These are phyloP conservation scores for Yarrowia sp. DNA, from an alignment of 805 yeast species.

Conservation along the genomic window DNA sequence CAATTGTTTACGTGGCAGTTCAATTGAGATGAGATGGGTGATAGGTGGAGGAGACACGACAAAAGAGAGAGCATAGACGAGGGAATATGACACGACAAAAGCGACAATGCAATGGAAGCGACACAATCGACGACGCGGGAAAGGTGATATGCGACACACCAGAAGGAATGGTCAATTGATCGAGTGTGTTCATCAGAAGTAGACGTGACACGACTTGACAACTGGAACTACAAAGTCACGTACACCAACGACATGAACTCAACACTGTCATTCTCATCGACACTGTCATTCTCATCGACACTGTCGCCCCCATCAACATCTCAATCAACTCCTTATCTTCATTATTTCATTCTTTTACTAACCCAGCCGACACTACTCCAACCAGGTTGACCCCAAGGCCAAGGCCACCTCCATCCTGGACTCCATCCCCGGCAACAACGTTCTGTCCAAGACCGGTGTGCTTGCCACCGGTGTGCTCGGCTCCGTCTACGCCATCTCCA, in stretches of 20 bases:
- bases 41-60: neutral
- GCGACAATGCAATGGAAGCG: no score
- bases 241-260: no score
- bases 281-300: no score
- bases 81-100: no score
- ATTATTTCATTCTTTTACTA: neutral
- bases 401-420: slow-evolving; percentile 90
- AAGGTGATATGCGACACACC: no score
- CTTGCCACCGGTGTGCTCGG: slow-evolving; percentile 96
- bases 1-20: slow-evolving; percentile 12
- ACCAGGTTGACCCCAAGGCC: slow-evolving; percentile 75
- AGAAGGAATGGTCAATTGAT: no score
- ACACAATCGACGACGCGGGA: no score
- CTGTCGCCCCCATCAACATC: no score
- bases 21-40: slow-evolving; percentile 14
- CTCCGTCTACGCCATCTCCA: slow-evolving; percentile 89
- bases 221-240: neutral
- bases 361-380: slow-evolving; percentile 46
- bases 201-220: no score
- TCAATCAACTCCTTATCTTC: neutral
- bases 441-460: slow-evolving; percentile 90
- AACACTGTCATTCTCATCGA: neutral
- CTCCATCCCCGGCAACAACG: slow-evolving; percentile 90
- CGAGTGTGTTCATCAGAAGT: no score
- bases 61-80: no score